phyloP scores from a whole-genome alignment of 2,329 filamentous ascomycete genomes.

The Stagonosporopsis vannaccii region DNA sequence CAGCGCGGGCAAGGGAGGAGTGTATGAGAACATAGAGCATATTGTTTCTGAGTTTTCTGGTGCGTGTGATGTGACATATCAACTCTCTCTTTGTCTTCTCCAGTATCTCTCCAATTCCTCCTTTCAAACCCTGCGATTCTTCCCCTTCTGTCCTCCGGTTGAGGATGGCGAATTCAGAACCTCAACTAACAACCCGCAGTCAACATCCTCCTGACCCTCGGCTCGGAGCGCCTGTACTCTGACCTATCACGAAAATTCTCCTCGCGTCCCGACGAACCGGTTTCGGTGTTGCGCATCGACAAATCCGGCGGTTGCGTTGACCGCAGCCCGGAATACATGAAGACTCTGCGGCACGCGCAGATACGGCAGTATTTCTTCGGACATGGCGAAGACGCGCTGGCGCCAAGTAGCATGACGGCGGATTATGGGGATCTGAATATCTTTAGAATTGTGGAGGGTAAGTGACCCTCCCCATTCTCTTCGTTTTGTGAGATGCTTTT shows the following conservation, averaged over 20 bases:
- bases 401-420: constrained; percentile 85
- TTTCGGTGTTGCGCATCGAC: constrained; percentile 79
- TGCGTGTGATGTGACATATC: constrained; percentile 47
- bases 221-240: constrained; percentile 76
- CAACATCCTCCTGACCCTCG: constrained; percentile 82
- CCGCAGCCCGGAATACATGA: constrained; percentile 76
- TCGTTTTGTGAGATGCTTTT: too few species aligned
- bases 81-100: neutral
- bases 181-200: constrained; percentile 56
- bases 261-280: constrained; percentile 66
- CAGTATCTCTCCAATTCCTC: neutral
- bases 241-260: constrained; percentile 76
- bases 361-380: constrained; percentile 97
- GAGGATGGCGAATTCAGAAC: neutral
- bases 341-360: constrained; percentile 73
- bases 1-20: constrained; percentile 67
- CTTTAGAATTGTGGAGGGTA: constrained; percentile 71
- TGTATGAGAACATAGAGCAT: constrained; percentile 81
- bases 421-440: constrained; percentile 78
- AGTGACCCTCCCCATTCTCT: too few species aligned
- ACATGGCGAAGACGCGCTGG: constrained; percentile 71
- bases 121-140: neutral
- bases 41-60: constrained; percentile 74
- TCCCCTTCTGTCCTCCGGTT: too few species aligned
- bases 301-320: constrained; percentile 87